Evolutionary conservation across 495 filamentous ascomycete species (phyloP).

Genomic region (Bacidia rubella): DNA sequence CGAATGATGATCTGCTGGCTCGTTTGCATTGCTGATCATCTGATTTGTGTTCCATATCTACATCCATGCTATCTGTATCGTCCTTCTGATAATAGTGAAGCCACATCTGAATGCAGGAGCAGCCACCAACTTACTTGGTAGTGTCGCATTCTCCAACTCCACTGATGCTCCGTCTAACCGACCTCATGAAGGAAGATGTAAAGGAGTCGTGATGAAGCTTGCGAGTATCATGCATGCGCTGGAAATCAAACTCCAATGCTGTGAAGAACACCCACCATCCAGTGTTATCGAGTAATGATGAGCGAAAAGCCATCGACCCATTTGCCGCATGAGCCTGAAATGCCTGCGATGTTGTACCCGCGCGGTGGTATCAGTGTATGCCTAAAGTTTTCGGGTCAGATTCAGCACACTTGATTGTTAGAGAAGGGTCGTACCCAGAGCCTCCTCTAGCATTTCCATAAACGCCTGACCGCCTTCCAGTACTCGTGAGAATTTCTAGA

Average conservation of each 20-base stretch:
- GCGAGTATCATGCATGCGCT: neutral
- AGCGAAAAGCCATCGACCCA: conserved; percentile 87
- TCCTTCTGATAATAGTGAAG: neutral
- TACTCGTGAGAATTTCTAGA: conserved; percentile 78
- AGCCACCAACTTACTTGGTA: neutral
- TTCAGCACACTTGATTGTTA: neutral
- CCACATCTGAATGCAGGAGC: neutral
- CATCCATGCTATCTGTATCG: neutral
- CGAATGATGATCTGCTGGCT: too few species aligned
- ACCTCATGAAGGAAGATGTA: neutral
- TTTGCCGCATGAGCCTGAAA: conserved; percentile 65
- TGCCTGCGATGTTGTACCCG: conserved; percentile 77
- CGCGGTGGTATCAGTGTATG: conserved; percentile 81
- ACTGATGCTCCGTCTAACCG: neutral
- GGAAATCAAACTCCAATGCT: neutral
- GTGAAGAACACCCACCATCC: neutral
- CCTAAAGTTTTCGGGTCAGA: conserved; percentile 29
- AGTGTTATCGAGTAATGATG: conserved; percentile 55
- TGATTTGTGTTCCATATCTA: neutral
- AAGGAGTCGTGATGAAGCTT: too few species aligned
- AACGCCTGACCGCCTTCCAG: conserved; percentile 69
- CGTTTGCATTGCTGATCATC: too few species aligned
- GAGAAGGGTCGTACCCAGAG: conserved; percentile 49
- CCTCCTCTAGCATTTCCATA: conserved; percentile 77
- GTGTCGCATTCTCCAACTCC: neutral